phyloP scores from a whole-genome alignment of 352 stramenopile genomes.

The Globisporangium carolinianum region DNA sequence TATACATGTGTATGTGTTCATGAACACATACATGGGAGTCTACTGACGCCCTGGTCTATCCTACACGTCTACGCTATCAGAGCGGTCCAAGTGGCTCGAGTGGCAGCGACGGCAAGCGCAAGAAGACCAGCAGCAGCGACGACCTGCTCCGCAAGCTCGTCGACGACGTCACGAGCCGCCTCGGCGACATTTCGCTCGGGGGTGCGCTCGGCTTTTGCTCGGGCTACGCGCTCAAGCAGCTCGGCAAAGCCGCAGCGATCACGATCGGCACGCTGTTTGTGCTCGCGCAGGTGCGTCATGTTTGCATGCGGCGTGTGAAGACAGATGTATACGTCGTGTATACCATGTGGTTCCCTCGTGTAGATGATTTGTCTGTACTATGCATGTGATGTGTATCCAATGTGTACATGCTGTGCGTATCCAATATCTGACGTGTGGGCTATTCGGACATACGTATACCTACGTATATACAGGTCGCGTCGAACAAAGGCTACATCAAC shows the following conservation, averaged over 20 bases:
- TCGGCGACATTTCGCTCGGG: conserved; percentile 68
- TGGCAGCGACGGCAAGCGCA: conserved; percentile 24
- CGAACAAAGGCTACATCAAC: conserved; percentile 84
- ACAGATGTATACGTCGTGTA: no score
- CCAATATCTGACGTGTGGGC: no score
- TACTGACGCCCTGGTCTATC: no score
- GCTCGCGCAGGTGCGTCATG: conserved; percentile 33
- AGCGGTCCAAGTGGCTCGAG: conserved; percentile 13
- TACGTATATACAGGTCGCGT: conserved; percentile 26
- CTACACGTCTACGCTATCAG: conserved; percentile 12
- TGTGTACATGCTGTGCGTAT: neutral
- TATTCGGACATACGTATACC: no score
- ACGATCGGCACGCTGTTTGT: conserved; percentile 76
- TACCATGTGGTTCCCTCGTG: neutral
- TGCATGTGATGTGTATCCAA: no score
- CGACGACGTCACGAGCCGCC: conserved; percentile 48
- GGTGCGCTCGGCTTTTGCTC: conserved; percentile 74
- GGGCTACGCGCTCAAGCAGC: conserved; percentile 78
- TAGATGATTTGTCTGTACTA: neutral
- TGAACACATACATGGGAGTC: no score
- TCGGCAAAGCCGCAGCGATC: conserved; percentile 72
- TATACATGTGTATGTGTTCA: neutral
- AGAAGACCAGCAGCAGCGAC: conserved; percentile 14
- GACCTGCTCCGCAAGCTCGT: conserved; percentile 59
- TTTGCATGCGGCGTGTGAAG: no score